phyloP scores from a whole-genome alignment of 148 eudicot species.

The Chenopodium quinoa region DNA sequence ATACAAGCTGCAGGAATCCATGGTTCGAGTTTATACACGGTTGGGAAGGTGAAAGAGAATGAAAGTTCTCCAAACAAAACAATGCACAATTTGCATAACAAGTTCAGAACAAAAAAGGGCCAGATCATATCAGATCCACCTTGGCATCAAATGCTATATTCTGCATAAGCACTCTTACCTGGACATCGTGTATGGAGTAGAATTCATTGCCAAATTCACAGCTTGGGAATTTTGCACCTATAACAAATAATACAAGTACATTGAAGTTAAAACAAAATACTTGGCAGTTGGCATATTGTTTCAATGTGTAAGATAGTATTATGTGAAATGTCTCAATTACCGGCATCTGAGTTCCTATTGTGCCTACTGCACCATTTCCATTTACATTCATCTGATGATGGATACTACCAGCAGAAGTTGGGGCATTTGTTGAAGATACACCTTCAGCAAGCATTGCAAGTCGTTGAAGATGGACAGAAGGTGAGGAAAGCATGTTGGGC shows the following conservation, averaged over 20 bases:
- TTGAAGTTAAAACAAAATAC: background rate
- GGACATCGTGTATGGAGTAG: conserved; percentile 30
- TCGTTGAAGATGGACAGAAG: conserved; percentile 32
- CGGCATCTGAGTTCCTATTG: conserved; percentile 32
- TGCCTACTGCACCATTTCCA: background rate
- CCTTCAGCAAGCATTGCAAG: conserved; percentile 33
- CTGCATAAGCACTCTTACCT: conserved; percentile 37
- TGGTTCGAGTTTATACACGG: background rate
- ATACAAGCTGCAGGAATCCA: conserved; percentile 30
- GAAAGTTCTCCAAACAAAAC: background rate
- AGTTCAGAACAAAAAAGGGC: background rate
- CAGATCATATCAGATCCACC: background rate
- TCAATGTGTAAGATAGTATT: background rate
- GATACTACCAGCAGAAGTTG: conserved; percentile 12
- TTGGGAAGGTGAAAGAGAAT: background rate
- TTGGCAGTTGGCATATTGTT: background rate
- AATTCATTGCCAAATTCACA: conserved; percentile 17
- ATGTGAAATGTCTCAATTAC: conserved; percentile 13
- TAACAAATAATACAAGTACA: background rate
- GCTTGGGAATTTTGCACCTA: conserved; percentile 45
- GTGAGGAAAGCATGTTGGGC: conserved; percentile 25
- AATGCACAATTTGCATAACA: background rate
- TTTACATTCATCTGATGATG: conserved; percentile 23
- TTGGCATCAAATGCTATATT: background rate
- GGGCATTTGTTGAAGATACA: conserved; percentile 19